These are phyloP conservation scores for Cladobotryum mycophilum DNA, from an alignment of 2,329 filamentous ascomycete species.

Conservation along the genomic window DNA sequence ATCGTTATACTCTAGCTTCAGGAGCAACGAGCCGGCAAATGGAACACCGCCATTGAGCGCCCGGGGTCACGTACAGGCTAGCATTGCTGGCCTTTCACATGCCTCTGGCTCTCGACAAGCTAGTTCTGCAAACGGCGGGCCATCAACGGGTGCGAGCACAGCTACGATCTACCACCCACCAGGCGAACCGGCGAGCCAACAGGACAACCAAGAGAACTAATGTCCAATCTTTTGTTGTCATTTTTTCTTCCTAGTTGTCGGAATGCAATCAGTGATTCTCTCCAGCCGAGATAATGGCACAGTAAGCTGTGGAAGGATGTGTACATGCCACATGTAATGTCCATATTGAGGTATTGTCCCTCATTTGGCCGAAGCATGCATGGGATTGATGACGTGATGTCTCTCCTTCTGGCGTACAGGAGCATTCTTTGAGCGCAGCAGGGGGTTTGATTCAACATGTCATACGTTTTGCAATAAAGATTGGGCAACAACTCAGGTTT, in stretches of 20 bases:
- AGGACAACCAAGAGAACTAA: constrained; percentile 12
- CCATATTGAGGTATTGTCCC: neutral
- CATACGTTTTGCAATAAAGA: neutral
- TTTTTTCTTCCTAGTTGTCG: neutral
- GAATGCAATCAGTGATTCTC: neutral
- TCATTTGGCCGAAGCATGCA: neutral
- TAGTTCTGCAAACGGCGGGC: constrained; percentile 19
- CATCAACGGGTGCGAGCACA: constrained; percentile 29
- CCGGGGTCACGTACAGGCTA: constrained; percentile 22
- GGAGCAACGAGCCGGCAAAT: constrained; percentile 21
- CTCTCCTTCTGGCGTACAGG: neutral
- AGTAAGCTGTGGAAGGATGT: neutral
- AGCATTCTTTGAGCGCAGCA: neutral
- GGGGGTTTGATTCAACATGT: neutral
- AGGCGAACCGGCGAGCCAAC: constrained; percentile 12
- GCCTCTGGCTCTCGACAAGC: constrained; percentile 16
- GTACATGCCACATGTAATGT: neutral
- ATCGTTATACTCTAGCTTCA: constrained; percentile 14
- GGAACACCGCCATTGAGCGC: constrained; percentile 15
- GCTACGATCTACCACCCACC: constrained; percentile 28
- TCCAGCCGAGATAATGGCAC: neutral
- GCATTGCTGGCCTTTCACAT: constrained; percentile 23
- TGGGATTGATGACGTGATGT: neutral
- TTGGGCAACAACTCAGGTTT: neutral
- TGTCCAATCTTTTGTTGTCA: neutral